Base-by-base conservation (phyloP, 2,329 filamentous ascomycete species). In the Penicillium expansum region DNA sequence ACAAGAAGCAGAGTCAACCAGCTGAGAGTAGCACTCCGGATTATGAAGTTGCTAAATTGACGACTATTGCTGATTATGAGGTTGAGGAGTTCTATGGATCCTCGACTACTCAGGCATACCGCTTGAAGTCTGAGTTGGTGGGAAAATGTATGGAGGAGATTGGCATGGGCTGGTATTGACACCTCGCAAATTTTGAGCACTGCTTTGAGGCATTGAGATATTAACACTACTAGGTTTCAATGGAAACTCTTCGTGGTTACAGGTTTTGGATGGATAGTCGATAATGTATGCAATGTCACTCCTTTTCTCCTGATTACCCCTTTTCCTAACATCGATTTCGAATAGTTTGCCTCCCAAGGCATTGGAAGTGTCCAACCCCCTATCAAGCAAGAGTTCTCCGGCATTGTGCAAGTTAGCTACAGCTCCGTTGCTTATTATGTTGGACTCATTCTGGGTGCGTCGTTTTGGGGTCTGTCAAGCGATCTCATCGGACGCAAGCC, bases 261-360 rank as follows among this genome's bases (percentile, higher is more conserved):
- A 32, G 86, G 86, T 1, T 89, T 89, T 61, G 86, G 86, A 24
- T 89, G 86, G 86, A 84, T 86, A 5, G 82, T 82, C 47, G 86
- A 89, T 71, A 89, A 89, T 37, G 67, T 72, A 45, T 20, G 59
- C 45, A 45, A 32, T 8, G 5, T 10, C 27, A 20, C 18, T 53
- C 37, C 3, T 2, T 13, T 29, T 29, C 10, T 8, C 14, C 24
- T 29, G 3, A 1, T 1, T 29, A 1, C 9, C n/a, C 14, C 38
- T 4, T 13, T 35, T 16, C 14, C 47, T 45, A 37, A 55, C 16
- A 3, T 22, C 3, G 14, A 6, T 32, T 7, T 18, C 18, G 9
- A 35, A 38, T 10, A 66, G 62, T 62, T 67, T 30, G 64, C 62
- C 39, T 70, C 68, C 1, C 70, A 73, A 58, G 71, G 69, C 2